These are phyloP conservation scores for Verruconis gallopava DNA, from an alignment of 2,329 filamentous ascomycete genomes.

Conservation along the genomic window DNA sequence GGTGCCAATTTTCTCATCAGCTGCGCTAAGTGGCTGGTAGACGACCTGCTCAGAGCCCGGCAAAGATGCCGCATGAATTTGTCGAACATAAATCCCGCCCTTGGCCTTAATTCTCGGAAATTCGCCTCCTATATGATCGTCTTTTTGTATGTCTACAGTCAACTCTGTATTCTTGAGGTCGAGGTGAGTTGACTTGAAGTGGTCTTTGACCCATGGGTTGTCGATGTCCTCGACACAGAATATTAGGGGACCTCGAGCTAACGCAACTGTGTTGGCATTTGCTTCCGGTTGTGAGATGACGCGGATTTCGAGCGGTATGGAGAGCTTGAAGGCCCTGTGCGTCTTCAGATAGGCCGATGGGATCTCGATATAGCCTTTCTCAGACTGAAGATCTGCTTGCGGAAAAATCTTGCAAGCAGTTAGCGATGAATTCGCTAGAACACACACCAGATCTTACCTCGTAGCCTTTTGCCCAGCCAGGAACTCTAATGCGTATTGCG, in stretches of 20 bases:
- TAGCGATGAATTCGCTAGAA: too few relatives aligned
- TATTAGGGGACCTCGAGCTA: slow-evolving; percentile 45
- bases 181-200: slow-evolving; percentile 32
- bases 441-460: slow-evolving; percentile 16
- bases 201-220: slow-evolving; percentile 41
- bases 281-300: slow-evolving; percentile 42
- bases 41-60: neutral
- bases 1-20: slow-evolving; percentile 10
- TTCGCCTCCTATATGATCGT: slow-evolving; percentile 2
- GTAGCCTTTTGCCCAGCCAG: slow-evolving; percentile 34
- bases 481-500: slow-evolving; percentile 39
- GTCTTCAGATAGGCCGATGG: slow-evolving; percentile 26
- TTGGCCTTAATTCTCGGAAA: neutral
- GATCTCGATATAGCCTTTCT: slow-evolving; percentile 39
- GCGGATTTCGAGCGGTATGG: slow-evolving; percentile 36
- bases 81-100: neutral
- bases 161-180: slow-evolving; percentile 5
- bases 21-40: neutral
- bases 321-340: slow-evolving; percentile 32
- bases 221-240: slow-evolving; percentile 50
- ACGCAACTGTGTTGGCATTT: slow-evolving; percentile 32
- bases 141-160: slow-evolving; percentile 1
- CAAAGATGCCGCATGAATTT: slow-evolving; percentile 6
- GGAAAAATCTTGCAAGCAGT: too few relatives aligned
- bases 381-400: slow-evolving; percentile 16